Evolutionary conservation across 352 stramenopile genomes (phyloP), one percentile per base, ranked within the genome.

Genomic region (Ochromonadaceae sp.): DNA sequence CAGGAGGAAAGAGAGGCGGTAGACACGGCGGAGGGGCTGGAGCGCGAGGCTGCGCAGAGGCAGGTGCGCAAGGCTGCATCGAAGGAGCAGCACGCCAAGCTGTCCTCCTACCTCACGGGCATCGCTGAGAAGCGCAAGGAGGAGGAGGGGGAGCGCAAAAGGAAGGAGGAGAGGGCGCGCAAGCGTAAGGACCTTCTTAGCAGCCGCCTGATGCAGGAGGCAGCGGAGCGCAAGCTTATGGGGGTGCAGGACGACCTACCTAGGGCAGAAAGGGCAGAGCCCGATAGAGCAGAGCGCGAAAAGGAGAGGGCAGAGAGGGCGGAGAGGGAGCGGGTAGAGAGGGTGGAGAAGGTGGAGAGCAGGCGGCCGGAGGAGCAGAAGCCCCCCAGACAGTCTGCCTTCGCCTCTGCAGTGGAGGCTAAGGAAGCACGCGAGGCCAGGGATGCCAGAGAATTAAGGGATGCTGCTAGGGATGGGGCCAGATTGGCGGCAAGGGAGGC

Each of bases 81-180:
- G 7, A 57, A 59, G 53, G 46, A n/a, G 5, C 38, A 58, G 28
- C 30, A 10, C 20, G n/a, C 22, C 22, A 66, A 49, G 12, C 12
- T 63, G 9, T 15, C 31, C 17, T 39, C 17, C 15, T 43, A 66
- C 32, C 22, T 66, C 2, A 2, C 2, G 30, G 22, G 22, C 4
- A 31, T 66, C 40, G 14, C 46, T 25, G 59, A 66, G 42, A 25
- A 66, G 42, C 70, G 71, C 15, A 76, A 73, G 39, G 77, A 76
- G n/a, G 74, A 79, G 30, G 74, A 80, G 42, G 78, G 75, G 3
- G 69, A 82, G 32, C 82, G 78, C 42, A 76, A 81, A 36, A 72
- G 72, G 0, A 72, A 36, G 30, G 55, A 63, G 25, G 55, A 63
- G 10, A 39, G 38, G 15, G 2, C 36, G 14, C 34, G 26, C 22